phyloP scores from a whole-genome alignment of 2,329 filamentous ascomycete species.

The Xylariaceae sp. region DNA sequence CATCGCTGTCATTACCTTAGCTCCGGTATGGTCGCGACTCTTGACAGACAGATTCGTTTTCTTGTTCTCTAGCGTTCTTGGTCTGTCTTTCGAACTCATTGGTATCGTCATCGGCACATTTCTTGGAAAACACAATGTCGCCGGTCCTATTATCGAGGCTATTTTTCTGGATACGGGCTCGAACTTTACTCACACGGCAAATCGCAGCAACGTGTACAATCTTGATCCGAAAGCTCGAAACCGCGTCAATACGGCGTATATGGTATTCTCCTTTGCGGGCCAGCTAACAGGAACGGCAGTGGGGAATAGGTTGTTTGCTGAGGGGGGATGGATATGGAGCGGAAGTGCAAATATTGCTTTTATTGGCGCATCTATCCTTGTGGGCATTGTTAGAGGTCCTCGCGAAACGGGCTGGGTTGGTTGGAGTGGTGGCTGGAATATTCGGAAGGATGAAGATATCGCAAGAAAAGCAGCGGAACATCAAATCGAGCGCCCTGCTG shows the following conservation, averaged over 20 bases:
- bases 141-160: constrained; percentile 67
- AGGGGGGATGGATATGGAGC: constrained; percentile 49
- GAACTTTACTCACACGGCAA: constrained; percentile 71
- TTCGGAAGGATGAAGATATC: constrained; percentile 21
- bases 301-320: constrained; percentile 49
- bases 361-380: constrained; percentile 33
- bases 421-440: constrained; percentile 40
- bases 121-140: constrained; percentile 60
- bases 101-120: constrained; percentile 68
- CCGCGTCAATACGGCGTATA: constrained; percentile 76
- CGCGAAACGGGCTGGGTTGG: constrained; percentile 40
- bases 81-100: constrained; percentile 52
- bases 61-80: constrained; percentile 62
- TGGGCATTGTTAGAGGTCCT: constrained; percentile 36
- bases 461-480: constrained; percentile 3
- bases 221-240: constrained; percentile 70
- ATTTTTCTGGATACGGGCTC: constrained; percentile 54
- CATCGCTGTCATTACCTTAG: constrained; percentile 62
- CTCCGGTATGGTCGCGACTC: constrained; percentile 64
- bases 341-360: constrained; percentile 40
- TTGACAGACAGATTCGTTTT: constrained; percentile 70
- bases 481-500: constrained; percentile 1
- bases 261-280: constrained; percentile 70
- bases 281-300: constrained; percentile 67
- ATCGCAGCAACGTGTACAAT: constrained; percentile 64